Evolutionary conservation across 345 rosid species (phyloP).

Genomic region (Populus pruinosa): DNA sequence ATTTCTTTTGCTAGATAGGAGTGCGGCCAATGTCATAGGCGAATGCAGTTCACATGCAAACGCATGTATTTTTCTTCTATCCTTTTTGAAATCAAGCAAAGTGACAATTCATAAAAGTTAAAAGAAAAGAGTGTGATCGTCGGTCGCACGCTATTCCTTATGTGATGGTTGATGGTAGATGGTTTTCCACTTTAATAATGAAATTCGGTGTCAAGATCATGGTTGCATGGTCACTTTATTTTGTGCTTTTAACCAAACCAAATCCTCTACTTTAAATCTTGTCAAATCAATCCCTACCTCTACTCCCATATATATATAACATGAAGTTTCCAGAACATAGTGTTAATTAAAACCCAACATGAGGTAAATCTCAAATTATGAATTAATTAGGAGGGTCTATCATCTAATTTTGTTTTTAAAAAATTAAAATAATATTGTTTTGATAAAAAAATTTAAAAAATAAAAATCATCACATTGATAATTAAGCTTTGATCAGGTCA

Average conservation of each 20-base stretch:
- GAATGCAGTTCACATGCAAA: conserved; percentile 13
- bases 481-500: too few species aligned
- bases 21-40: not conserved
- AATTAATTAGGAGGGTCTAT: too few species aligned
- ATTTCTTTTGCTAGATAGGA: not conserved
- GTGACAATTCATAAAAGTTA: not conserved
- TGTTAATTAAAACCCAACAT: too few species aligned
- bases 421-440: too few species aligned
- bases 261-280: not conserved
- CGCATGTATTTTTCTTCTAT: not conserved
- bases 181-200: not conserved
- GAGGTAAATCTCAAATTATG: too few species aligned
- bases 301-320: too few species aligned
- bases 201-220: not conserved
- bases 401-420: too few species aligned
- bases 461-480: fast-evolving
- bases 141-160: not conserved
- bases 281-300: too few species aligned
- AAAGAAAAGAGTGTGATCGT: not conserved
- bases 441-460: too few species aligned
- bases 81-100: conserved; percentile 7
- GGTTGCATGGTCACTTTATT: not conserved
- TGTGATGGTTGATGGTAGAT: not conserved
- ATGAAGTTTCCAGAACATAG: too few species aligned
- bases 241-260: not conserved